Evolutionary conservation across 2,329 filamentous ascomycete species (phyloP), one percentile per base, ranked within the genome.

Genomic region (Trichoderma sp.): DNA sequence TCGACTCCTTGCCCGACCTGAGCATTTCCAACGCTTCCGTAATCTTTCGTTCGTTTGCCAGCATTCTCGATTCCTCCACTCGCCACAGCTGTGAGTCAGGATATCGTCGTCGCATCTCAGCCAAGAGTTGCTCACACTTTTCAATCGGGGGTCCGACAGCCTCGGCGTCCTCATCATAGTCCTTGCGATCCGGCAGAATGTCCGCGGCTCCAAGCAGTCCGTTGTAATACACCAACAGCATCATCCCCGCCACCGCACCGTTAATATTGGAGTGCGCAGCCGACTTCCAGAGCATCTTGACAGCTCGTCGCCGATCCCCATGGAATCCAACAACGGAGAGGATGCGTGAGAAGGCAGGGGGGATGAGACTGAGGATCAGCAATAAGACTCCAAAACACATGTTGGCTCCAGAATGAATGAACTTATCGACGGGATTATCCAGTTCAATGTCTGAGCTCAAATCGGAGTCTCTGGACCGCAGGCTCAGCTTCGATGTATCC

Each of bases 381-480:
- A 96, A 85, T 1, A 98, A 82, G 37, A 96, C 86, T 3, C 96
- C 96, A 75, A 94, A 97, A 79, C 94, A 97, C 79, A 97, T 90
- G 76, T 92, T 96, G 5, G 90, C 88, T 11, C 94, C 95, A 0
- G 93, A 94, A 77, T 97, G 93, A 46, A 97, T 90, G 77, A 97
- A 99, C 26, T 91, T 81, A 77, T 98, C 95, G 21, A 95, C 87
- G 0, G 92, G 89, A 70, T 94, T 89, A 46, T 86, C 88, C 73
- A 95, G 39, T 7, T 70, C 91, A 2, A 89, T 81, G 5, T 88
- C 84, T 1, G 88, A 86, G 70, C 91, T 88, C 7, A 85, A 81
- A 37, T 86, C 85, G 2, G 69, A 85, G 73, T 72, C 81, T 71
- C 74, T 76, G 43, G 74, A 75, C 59, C 72, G 74, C 10, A 73